Base-by-base conservation (phyloP, 2,329 filamentous ascomycete genomes). In the Aspergillus aculeatinus region DNA sequence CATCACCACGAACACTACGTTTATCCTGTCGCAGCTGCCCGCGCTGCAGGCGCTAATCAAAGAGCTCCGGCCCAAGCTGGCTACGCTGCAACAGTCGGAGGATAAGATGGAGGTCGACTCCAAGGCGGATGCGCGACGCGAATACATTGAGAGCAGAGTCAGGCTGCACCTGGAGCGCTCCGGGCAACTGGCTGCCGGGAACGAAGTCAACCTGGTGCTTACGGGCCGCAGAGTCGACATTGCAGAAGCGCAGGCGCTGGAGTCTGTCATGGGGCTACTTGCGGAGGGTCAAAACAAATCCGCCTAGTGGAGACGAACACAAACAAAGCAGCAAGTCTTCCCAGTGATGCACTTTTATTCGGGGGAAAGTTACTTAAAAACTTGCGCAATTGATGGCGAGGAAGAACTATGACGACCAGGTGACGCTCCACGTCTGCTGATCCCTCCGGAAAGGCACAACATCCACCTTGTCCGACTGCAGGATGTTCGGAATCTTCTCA, bases 111-210 rank as follows among this genome's bases (percentile, higher is more conserved):
- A 78, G 60, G 68, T 68, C 51, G 75, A 81, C 63, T 83, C 83
- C 50, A 90, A 87, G 79, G 83, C 87, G 44, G 84, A 87, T 56
- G 87, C 95, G 73, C 82, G 94, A 61, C 82, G 89, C 59, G 85
- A 89, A 65, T 98, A 98, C 73, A 87, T 98, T 52, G 93, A 97
- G 76, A 84, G 84, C 57, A 88, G 92, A 69, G 90, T 91, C 54
- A 82, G 86, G 66, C 83, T 89, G 61, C 90, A 96, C 72, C 79
- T 97, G 47, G 91, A 96, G 77, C 73, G 78, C 25, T 70, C 74
- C 48, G 78, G 77, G 7, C 75, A 77, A 59, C 61, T 78, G 52
- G 68, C 72, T 6, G 67, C 74, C 57, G 70, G 72, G 10, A 65
- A 70, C 31, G 71, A 75, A 51, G 70, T 71, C 16, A 70, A 74